Percentiles rank a stretch among this genome's conserved stretches.
Conservation (phyloP, 1,139 yeast species). For the Hemisphaericaspora lyxosophila region DNA sequence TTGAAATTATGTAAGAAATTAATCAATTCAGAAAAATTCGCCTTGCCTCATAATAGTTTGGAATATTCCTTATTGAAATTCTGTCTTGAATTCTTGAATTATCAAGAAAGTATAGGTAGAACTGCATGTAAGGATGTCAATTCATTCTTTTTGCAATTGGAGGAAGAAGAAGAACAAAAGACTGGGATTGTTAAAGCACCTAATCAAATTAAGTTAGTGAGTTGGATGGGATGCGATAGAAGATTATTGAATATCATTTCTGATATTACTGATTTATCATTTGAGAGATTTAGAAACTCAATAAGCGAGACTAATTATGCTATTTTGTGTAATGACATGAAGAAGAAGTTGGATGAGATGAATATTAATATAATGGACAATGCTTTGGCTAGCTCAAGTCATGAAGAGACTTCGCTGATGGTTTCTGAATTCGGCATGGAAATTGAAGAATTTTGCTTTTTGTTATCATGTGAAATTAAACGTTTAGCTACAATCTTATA, state of each 20-base stretch:
- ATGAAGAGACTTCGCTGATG: slow-evolving; percentile 2
- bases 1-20: slow-evolving; percentile 22
- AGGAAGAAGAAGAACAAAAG: slow-evolving; percentile 15
- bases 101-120: slow-evolving; percentile 34
- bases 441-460: slow-evolving; percentile 26
- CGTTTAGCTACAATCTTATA: slow-evolving; percentile 25
- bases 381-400: slow-evolving; percentile 1
- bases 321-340: slow-evolving; percentile 16
- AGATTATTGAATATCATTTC: slow-evolving; percentile 26
- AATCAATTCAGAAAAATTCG: slow-evolving; percentile 18
- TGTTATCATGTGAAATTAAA: slow-evolving; percentile 29
- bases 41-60: slow-evolving; percentile 14
- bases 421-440: slow-evolving; percentile 8
- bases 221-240: slow-evolving; percentile 33
- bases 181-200: slow-evolving; percentile 4
- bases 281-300: slow-evolving; percentile 22
- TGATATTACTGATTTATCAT: slow-evolving; percentile 37
- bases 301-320: slow-evolving; percentile 19
- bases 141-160: slow-evolving; percentile 22
- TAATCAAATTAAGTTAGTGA: slow-evolving; percentile 11
- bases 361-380: slow-evolving; percentile 10
- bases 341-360: slow-evolving; percentile 15
- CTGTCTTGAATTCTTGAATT: slow-evolving; percentile 28
- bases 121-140: slow-evolving; percentile 33
- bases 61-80: slow-evolving; percentile 25